Conservation (phyloP, 2,329 filamentous ascomycete genomes). For the Fusarium neocosmosporiellum region DNA sequence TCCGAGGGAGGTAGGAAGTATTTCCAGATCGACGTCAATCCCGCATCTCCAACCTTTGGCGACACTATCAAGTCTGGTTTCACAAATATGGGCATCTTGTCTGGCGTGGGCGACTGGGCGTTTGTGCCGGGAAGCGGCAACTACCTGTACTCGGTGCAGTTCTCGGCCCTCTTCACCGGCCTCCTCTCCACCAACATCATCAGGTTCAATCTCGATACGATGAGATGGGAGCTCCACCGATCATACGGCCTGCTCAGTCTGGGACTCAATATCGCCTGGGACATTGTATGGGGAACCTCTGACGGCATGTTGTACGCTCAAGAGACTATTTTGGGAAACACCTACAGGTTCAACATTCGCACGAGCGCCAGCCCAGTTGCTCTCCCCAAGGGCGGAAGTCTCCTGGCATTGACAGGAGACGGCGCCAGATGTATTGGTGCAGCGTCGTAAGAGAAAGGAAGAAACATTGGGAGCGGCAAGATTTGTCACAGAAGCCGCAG, state of each 20-base stretch:
- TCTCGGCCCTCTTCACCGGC: not conserved
- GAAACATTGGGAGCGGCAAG: conserved; percentile 20
- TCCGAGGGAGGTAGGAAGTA: conserved; percentile 9
- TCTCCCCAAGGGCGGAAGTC: not conserved
- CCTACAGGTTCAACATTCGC: conserved; percentile 15
- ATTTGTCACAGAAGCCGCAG: conserved; percentile 20
- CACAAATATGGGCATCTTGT: not conserved
- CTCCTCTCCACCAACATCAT: not conserved
- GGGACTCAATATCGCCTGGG: conserved; percentile 15
- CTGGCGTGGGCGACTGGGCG: conserved; percentile 23
- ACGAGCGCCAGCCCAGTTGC: not conserved
- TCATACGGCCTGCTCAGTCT: not conserved
- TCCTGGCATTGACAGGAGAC: conserved; percentile 21
- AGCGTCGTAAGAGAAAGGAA: not conserved
- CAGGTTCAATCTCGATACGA: not conserved
- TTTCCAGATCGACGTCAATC: conserved; percentile 26
- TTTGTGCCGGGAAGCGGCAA: conserved; percentile 30
- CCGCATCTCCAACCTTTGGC: not conserved
- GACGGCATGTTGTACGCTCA: conserved; percentile 13
- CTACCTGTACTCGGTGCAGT: conserved; percentile 30
- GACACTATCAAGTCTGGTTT: not conserved
- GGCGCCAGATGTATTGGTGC: conserved; percentile 24
- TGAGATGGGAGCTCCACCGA: conserved; percentile 4
- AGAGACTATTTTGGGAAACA: conserved; percentile 7
- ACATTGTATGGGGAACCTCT: not conserved